A percentile compares a stretch with the other conserved stretches of the same genome.
These are phyloP conservation scores for Plasmodium falciparum DNA, from an alignment of 169 alveolate species.

Conservation along the genomic window DNA sequence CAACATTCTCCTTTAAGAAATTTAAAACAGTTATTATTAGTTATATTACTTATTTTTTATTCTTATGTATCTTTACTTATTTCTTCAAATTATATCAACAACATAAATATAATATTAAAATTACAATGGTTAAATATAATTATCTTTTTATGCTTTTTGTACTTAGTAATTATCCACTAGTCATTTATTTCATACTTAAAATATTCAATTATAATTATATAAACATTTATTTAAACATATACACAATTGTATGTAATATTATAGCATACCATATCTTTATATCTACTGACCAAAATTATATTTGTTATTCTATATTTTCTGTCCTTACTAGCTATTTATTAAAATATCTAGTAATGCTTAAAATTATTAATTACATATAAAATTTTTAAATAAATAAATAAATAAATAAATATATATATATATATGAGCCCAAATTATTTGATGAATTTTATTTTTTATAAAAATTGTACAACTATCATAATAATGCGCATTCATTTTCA, in stretches of 20 bases:
- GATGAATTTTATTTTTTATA: too few species aligned
- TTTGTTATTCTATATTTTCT: constrained; percentile 57
- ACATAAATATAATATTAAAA: constrained; percentile 21
- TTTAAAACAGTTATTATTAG: constrained; percentile 42
- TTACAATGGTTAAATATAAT: constrained; percentile 66
- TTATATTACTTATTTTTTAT: constrained; percentile 33
- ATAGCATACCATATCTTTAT: constrained; percentile 71
- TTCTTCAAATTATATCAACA: constrained; percentile 66
- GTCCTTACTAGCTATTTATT: constrained; percentile 51
- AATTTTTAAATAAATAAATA: too few species aligned
- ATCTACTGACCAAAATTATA: constrained; percentile 44
- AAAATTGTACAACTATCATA: too few species aligned
- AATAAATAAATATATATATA: too few species aligned
- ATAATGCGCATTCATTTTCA: too few species aligned
- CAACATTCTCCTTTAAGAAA: constrained; percentile 52
- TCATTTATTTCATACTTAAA: constrained; percentile 58
- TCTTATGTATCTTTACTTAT: constrained; percentile 60
- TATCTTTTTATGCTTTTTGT: constrained; percentile 74
- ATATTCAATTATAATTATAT: constrained; percentile 68
- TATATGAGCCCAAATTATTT: too few species aligned
- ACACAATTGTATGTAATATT: constrained; percentile 48
- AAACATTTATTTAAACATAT: constrained; percentile 55
- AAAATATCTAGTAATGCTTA: constrained; percentile 42
- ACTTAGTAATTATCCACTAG: constrained; percentile 50
- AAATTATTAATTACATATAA: constrained; percentile 29